phyloP scores from a whole-genome alignment of 768 basidiomycete species.

The Pisolithus orientalis region DNA sequence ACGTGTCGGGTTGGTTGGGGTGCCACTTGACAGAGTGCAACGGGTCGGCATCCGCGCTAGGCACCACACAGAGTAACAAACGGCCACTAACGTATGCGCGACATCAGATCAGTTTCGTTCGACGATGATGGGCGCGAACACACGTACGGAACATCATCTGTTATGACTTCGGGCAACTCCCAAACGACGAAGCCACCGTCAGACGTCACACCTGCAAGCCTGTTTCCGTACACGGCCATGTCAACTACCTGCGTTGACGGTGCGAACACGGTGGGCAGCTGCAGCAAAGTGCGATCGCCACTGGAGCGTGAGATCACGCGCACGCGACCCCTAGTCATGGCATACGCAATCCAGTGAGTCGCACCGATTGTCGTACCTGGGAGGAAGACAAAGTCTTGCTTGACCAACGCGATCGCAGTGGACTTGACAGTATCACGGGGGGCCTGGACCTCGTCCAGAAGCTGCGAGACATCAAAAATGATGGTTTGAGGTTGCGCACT shows the following conservation, averaged over 20 bases:
- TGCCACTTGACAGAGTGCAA: conserved; percentile 87
- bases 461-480: conserved; percentile 67
- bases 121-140: conserved; percentile 11
- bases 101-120: conserved; percentile 2
- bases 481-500: conserved; percentile 65
- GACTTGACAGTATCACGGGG: conserved; percentile 73
- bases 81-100: conserved; percentile 43
- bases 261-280: conserved; percentile 60
- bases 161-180: conserved; percentile 79
- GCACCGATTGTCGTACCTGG: conserved; percentile 87
- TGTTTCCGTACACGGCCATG: conserved; percentile 80
- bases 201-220: conserved; percentile 80
- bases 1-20: conserved; percentile 69
- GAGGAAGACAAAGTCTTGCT: conserved; percentile 77
- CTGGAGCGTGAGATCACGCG: conserved; percentile 86
- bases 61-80: conserved; percentile 65
- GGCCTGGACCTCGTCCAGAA: conserved; percentile 70
- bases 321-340: conserved; percentile 88
- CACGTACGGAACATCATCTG: conserved; percentile 78
- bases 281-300: conserved; percentile 81
- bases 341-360: conserved; percentile 89
- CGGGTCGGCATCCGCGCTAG: conserved; percentile 46
- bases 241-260: conserved; percentile 63
- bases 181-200: conserved; percentile 88
- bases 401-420: conserved; percentile 86